Percentiles rank a stretch among this genome's conserved stretches.
phyloP scores from a whole-genome alignment of 139 green algal genomes.

The Chlamydomonas sp. region DNA sequence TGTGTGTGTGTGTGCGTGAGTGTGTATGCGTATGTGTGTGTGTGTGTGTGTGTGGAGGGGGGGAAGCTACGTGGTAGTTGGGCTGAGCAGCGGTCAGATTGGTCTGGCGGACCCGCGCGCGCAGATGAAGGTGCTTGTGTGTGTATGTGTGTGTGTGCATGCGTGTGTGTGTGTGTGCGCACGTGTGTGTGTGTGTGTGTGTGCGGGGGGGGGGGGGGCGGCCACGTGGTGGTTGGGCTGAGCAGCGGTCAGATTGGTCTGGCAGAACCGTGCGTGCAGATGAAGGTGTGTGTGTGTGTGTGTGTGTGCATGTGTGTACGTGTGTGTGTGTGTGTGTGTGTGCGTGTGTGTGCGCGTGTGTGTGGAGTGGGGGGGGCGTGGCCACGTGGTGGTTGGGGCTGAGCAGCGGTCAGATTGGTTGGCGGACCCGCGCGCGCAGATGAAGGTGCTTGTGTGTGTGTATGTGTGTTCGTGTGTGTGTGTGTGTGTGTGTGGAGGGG shows the following conservation, averaged over 20 bases:
- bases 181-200: no score
- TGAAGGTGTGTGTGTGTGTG: conserved; percentile 28
- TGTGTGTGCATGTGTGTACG: conserved; percentile 29
- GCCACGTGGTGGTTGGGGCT: conserved; percentile 35
- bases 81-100: not conserved
- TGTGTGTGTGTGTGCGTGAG: no score
- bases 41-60: not conserved
- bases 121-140: conserved; percentile 2
- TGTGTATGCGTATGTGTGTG: no score
- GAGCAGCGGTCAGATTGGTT: conserved; percentile 40
- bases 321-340: no score
- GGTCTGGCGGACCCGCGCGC: not conserved
- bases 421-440: conserved; percentile 50
- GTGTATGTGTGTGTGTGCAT: not conserved
- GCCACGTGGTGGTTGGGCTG: not conserved
- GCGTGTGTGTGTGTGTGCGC: no score
- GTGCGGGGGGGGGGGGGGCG: no score
- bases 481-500: no score
- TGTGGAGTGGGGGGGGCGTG: no score
- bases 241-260: not conserved
- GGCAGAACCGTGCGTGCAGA: no score
- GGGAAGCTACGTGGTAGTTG: not conserved
- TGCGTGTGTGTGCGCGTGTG: no score
- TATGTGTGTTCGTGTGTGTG: no score
- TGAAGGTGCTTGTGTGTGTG: no score